These are phyloP conservation scores for Ricinus communis DNA, from an alignment of 345 rosid species.

Conservation along the genomic window DNA sequence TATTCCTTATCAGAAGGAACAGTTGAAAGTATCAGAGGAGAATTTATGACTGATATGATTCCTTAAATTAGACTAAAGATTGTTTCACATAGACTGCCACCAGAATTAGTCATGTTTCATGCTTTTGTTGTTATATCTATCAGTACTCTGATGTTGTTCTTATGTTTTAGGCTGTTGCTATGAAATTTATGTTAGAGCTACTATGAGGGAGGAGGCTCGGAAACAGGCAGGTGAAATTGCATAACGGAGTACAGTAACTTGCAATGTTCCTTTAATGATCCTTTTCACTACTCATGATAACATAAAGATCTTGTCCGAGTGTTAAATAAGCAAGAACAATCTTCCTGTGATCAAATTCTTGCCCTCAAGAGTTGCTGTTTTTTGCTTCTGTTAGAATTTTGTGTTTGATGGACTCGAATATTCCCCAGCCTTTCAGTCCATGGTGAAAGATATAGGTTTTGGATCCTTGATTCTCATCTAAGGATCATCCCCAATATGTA, in stretches of 20 bases:
- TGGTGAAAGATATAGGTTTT: neutral
- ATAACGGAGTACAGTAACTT: conserved; percentile 19
- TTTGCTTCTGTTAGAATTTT: neutral
- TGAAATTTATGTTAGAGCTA: conserved; percentile 77
- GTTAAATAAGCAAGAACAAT: conserved; percentile 25
- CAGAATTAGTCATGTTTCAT: neutral
- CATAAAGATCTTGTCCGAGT: neutral
- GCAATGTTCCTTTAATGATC: conserved; percentile 2
- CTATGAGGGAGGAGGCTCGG: conserved; percentile 71
- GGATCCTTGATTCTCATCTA: neutral
- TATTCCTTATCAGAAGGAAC: neutral
- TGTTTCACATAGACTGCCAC: neutral
- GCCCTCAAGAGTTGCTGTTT: conserved; percentile 12
- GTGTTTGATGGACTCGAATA: neutral
- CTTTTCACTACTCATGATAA: conserved; percentile 10
- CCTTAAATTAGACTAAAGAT: neutral
- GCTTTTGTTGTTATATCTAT: neutral
- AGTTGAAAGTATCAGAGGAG: neutral
- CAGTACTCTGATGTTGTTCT: neutral
- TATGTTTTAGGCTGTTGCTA: conserved; percentile 81
- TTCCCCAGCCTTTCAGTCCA: too few species aligned
- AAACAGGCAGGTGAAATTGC: conserved; percentile 40
- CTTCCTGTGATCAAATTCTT: conserved; percentile 17
- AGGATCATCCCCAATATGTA: too few species aligned
- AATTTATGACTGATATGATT: neutral